Evolutionary conservation across 768 basidiomycete genomes (phyloP).

Genomic region (Tricholomella constricta): DNA sequence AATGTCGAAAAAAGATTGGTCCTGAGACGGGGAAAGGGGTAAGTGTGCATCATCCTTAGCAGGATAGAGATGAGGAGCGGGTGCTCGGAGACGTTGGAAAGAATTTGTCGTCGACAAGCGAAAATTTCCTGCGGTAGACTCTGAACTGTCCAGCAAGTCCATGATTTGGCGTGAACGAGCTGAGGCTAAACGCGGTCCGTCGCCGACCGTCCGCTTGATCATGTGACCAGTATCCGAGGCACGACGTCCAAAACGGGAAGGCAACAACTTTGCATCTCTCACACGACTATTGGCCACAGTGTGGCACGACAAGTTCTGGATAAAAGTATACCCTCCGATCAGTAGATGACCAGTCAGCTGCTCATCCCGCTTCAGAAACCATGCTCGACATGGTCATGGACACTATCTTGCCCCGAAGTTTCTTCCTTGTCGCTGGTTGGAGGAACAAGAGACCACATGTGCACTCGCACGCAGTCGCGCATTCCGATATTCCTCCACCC

Average conservation of each 20-base stretch:
- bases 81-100: slow-evolving; percentile 40
- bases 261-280: background rate
- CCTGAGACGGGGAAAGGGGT: slow-evolving; percentile 4
- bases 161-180: background rate
- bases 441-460: background rate
- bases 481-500: background rate
- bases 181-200: too few species aligned
- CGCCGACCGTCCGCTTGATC: background rate
- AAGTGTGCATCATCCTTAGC: slow-evolving; percentile 4
- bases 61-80: slow-evolving; percentile 14
- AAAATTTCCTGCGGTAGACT: slow-evolving; percentile 36
- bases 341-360: background rate
- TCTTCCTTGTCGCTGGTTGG: background rate
- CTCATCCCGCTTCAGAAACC: background rate
- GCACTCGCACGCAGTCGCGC: background rate
- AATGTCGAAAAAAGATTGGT: slow-evolving; percentile 13
- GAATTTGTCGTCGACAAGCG: slow-evolving; percentile 46
- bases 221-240: background rate
- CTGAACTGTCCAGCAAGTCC: slow-evolving; percentile 24
- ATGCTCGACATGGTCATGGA: background rate
- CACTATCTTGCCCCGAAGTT: background rate
- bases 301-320: too few species aligned
- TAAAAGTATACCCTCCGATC: background rate
- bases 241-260: too few species aligned
- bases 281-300: background rate